Evolutionary conservation across 2,329 filamentous ascomycete genomes (phyloP), one percentile per base, ranked within the genome.

Genomic region (Colletotrichum salicis): DNA sequence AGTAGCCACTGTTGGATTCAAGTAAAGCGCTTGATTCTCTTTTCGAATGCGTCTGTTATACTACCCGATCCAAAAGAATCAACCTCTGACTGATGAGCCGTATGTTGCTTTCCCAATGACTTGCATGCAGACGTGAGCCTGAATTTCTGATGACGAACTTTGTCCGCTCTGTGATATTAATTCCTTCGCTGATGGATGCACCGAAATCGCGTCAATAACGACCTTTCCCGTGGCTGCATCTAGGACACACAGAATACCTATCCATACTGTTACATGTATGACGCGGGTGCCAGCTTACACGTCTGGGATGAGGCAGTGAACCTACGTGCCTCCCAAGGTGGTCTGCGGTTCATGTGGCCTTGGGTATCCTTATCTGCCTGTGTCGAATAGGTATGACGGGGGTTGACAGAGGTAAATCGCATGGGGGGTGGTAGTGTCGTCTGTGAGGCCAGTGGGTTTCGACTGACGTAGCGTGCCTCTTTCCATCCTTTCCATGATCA

Each of bases 381-480:
- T 60, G 48, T 56, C 45, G 24, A n/a, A 29, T 29, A 29, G 2
- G 54, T 27, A 24, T 27, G 56, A 66, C 41, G 56, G 57, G 48
- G 52, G 56, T 60, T 33, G 35, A 35, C 41, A 10, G 51, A 63
- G 48, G 48, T 55, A 56, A 56, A 12, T 22, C 51, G 41, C 19
- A 61, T 64, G 35, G 57, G 67, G 58, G 41, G 37, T 41, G 51
- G 67, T 60, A 37, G 55, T 62, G 57, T 54, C 58, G 52, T 52
- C 35, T 45, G 45, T 12, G 63, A 70, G 45, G 45, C 27, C 52
- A 48, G 67, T 63, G 67, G 58, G 29, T 65, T 66, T 66, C 13
- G 54, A 63, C 71, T 73, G 68, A 73, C 68, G 71, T 71, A 73
- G 71, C 51, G 33, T 71, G 64, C 58, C 67, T 45, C 63, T 51